These are phyloP conservation scores for Phialophora verrucosa DNA, from an alignment of 2,329 filamentous ascomycete genomes.

Conservation along the genomic window DNA sequence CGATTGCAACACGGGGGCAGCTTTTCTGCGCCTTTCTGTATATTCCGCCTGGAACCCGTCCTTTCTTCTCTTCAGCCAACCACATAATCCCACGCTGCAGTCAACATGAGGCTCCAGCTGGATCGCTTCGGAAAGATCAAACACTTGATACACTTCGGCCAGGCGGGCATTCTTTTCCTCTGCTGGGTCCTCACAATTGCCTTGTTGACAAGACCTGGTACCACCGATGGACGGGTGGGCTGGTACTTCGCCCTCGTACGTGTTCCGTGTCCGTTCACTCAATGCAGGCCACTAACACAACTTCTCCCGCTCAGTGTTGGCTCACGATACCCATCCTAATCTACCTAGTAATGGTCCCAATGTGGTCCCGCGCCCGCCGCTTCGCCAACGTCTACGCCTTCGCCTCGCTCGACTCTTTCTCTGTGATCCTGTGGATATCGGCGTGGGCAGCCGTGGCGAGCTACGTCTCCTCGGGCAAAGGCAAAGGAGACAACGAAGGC, in stretches of 20 bases:
- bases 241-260: slow-evolving; percentile 58
- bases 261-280: neutral
- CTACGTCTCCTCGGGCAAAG: slow-evolving; percentile 62
- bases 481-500: slow-evolving; percentile 49
- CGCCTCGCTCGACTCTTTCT: slow-evolving; percentile 60
- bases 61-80: slow-evolving; percentile 5
- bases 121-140: slow-evolving; percentile 59
- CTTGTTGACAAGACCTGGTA: slow-evolving; percentile 61
- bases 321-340: slow-evolving; percentile 63
- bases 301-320: slow-evolving; percentile 57
- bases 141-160: slow-evolving; percentile 59
- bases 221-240: slow-evolving; percentile 59
- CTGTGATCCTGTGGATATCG: slow-evolving; percentile 63
- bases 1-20: neutral
- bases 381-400: slow-evolving; percentile 68
- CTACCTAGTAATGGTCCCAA: slow-evolving; percentile 65
- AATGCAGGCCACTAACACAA: slow-evolving; percentile 1
- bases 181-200: slow-evolving; percentile 64
- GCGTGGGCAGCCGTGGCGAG: slow-evolving; percentile 63
- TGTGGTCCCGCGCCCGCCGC: slow-evolving; percentile 63
- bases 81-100: neutral
- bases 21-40: neutral
- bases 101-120: slow-evolving; percentile 36
- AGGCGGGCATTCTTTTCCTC: slow-evolving; percentile 63
- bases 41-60: neutral